A percentile compares a stretch with the other conserved stretches of the same genome.
phyloP scores from a whole-genome alignment of 768 basidiomycete species.

The Boletus sp. region DNA sequence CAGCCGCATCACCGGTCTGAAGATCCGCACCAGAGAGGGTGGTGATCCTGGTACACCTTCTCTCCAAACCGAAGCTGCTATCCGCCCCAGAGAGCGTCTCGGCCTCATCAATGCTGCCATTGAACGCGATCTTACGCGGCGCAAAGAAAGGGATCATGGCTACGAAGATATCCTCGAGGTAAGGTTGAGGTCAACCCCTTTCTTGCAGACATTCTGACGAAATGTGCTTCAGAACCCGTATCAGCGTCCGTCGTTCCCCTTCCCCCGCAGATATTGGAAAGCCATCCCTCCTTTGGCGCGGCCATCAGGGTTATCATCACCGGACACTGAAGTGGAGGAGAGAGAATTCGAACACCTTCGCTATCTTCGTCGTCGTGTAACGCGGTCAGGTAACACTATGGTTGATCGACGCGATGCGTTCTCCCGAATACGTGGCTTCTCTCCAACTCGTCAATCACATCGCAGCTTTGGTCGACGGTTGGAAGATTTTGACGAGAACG shows the following conservation, averaged over 20 bases:
- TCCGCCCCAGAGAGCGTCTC: slow-evolving; percentile 67
- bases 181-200: slow-evolving; percentile 19
- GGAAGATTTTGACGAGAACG: slow-evolving; percentile 27
- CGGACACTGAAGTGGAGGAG: slow-evolving; percentile 18
- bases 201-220: slow-evolving; percentile 2
- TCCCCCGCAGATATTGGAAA: slow-evolving; percentile 67
- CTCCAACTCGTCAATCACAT: slow-evolving; percentile 7
- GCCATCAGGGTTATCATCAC: slow-evolving; percentile 32
- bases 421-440: slow-evolving; percentile 25
- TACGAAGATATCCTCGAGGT: slow-evolving; percentile 92
- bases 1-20: slow-evolving; percentile 51
- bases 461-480: slow-evolving; percentile 25
- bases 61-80: slow-evolving; percentile 44
- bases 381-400: slow-evolving; percentile 77
- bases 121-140: slow-evolving; percentile 60
- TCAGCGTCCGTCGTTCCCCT: slow-evolving; percentile 58
- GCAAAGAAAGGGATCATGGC: slow-evolving; percentile 71
- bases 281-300: slow-evolving; percentile 44
- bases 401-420: slow-evolving; percentile 64
- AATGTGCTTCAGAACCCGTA: slow-evolving; percentile 56
- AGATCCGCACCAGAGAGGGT: slow-evolving; percentile 49
- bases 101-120: slow-evolving; percentile 49
- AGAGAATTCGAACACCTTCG: slow-evolving; percentile 26
- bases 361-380: slow-evolving; percentile 66
- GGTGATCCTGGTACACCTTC: slow-evolving; percentile 39